Base-by-base conservation (phyloP, 129 eudicot genomes). In the Scalesia atractyloides region DNA sequence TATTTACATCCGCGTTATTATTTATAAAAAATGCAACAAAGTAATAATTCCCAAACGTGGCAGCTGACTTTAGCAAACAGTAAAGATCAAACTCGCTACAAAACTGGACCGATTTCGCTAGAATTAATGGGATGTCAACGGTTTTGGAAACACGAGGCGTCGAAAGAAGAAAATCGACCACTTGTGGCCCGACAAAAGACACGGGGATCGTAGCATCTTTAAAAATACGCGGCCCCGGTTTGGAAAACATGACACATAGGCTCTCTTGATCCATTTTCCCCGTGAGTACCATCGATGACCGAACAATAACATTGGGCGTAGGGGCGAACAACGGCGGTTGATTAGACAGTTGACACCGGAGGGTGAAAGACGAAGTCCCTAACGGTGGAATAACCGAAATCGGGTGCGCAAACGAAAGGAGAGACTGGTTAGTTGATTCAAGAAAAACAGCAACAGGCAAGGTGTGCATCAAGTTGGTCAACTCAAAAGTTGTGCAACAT, bases 381-480 rank as follows among this genome's bases (percentile, higher is more conserved):
- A 89, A 87, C 57, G 96, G 96, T 1, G 90, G 85, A 51, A 89
- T 76, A 60, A 86, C 75, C 10, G 73, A 70, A 48, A 80, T 65
- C 19, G 86, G 73, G 0, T 65, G 76, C 10, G 83, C 3, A 54
- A 86, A 57, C 17, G 88, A 75, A 52, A 86, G 54, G 19, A 68
- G 50, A 69, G 81, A 75, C 9, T 92, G 84, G 67, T 82, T 80
- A 36, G 96, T 80, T 33, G 90, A 72, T 6, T 90, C 76, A 43
- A 89, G 81, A 14, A 86, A 86, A 71, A 89, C 79, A 5, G 87
- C 90, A 0, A 89, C 96, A 2, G 86, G 50, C 86, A 89, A 85
- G 75, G 96, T 89, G 83, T 89, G 96, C 96, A 89, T 89, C 44
- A 89, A 76, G 48, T 89, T 89, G 62, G 88, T 78, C 47, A 89